Base-by-base conservation (phyloP, 768 basidiomycete genomes). In the Lentinula guzmanii region DNA sequence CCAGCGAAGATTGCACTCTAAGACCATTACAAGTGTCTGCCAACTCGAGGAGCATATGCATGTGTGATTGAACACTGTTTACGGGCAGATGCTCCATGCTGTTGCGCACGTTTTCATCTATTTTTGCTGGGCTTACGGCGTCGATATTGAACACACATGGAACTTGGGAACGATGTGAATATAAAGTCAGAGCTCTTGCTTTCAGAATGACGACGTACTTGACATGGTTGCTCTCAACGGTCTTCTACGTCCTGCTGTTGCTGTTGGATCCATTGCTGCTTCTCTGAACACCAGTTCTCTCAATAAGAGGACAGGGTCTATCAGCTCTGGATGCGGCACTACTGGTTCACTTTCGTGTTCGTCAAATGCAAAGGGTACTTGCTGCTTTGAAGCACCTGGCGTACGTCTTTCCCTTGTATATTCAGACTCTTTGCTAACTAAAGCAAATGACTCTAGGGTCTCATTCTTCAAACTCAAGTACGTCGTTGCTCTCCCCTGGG, bases 321-420 rank as follows among this genome's bases (percentile, higher is more conserved):
- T 79, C 50, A 74, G 74, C 61, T 83, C 86, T 2, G 76, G 82
- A 16, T 89, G 87, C 65, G 76, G 82, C 1, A 75, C 79, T 1
- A 72, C 73, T 46, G 79, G 82, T 1, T 64, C 75, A 1, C 67
- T 71, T 18, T 89, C 87, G 28, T 89, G 88, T 71, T 77, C 79
- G 1, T 71, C 82, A 0, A 59, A 70, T 1, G 75, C 79, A 48
- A 70, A 76, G 2, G 70, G 82, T 60, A 68, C 76, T 11, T 90
- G 89, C 68, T 90, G 89, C 69, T 86, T 84, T 62, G 86, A 89
- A 70, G 70, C 76, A 21, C 87, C 87, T 15, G 82, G 86, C 61
- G 86, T 89, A 67, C 55, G 83, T 76, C 41, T 31, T 37, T 45
- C 0, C 15, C 63, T 58, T 42, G 31, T 50, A 18, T 43, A 50